phyloP scores from a whole-genome alignment of 2,329 filamentous ascomycete genomes.

The Orbilia quercus region DNA sequence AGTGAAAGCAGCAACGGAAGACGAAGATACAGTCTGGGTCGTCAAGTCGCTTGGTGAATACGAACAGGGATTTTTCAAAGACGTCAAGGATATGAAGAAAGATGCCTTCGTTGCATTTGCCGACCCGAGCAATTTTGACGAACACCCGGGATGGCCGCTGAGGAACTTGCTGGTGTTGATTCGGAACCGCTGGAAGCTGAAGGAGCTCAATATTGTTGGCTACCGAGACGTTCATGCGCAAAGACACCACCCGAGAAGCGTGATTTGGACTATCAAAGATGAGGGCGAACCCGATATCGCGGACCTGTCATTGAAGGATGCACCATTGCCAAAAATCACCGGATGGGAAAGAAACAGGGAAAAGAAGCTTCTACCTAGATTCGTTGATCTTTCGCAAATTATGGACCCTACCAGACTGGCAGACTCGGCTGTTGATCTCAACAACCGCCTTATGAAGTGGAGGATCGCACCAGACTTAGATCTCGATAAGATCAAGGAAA shows the following conservation, averaged over 20 bases:
- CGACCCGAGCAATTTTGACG: constrained; percentile 89
- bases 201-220: constrained; percentile 83
- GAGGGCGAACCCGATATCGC: constrained; percentile 65
- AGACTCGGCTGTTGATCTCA: constrained; percentile 93
- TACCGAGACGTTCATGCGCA: constrained; percentile 85
- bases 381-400: constrained; percentile 87
- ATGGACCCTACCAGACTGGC: constrained; percentile 87
- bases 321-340: constrained; percentile 82
- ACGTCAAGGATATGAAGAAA: constrained; percentile 69
- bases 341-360: constrained; percentile 90
- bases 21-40: constrained; percentile 71
- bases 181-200: constrained; percentile 80
- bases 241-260: constrained; percentile 82
- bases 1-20: constrained; percentile 63
- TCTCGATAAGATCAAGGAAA: constrained; percentile 86
- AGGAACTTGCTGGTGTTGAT: constrained; percentile 88
- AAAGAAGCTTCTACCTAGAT: constrained; percentile 80
- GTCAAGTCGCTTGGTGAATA: constrained; percentile 80
- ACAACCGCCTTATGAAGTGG: constrained; percentile 99
- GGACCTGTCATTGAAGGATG: constrained; percentile 42
- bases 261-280: constrained; percentile 76
- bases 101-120: constrained; percentile 88
- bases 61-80: constrained; percentile 87
- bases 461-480: constrained; percentile 88
- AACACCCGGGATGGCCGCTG: constrained; percentile 91